phyloP scores from a whole-genome alignment of 306 rosid genomes.

The Calophaca sinica region DNA sequence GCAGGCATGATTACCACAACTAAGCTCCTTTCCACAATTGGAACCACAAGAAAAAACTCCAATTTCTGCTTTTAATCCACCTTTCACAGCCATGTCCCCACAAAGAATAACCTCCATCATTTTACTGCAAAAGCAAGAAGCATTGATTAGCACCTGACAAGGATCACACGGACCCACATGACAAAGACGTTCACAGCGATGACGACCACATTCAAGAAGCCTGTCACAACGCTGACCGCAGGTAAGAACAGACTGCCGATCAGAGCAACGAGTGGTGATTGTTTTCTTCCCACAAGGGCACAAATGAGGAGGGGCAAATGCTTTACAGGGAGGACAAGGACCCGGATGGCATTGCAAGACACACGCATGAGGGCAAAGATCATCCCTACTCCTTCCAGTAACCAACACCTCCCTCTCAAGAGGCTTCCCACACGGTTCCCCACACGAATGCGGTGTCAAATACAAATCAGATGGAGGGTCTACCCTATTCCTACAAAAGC shows the following conservation, averaged over 20 bases:
- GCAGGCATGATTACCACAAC: constrained; percentile 83
- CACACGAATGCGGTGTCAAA: constrained; percentile 94
- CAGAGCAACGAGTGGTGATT: constrained; percentile 86
- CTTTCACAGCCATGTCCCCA: constrained; percentile 80
- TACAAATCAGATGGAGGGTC: constrained; percentile 93
- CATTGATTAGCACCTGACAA: constrained; percentile 68
- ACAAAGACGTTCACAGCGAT: constrained; percentile 67
- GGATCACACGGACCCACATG: constrained; percentile 89
- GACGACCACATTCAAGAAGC: constrained; percentile 84
- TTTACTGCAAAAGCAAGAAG: constrained; percentile 83
- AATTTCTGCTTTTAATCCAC: constrained; percentile 66
- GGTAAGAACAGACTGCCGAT: constrained; percentile 74
- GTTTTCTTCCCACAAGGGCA: constrained; percentile 93
- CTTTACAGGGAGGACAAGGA: constrained; percentile 95
- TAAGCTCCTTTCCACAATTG: constrained; percentile 65
- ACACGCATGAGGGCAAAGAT: constrained; percentile 87
- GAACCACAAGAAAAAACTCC: constrained; percentile 82
- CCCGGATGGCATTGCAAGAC: constrained; percentile 99
- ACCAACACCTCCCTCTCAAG: constrained; percentile 67
- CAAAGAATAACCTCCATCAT: constrained; percentile 67
- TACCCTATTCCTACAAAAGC: constrained; percentile 89
- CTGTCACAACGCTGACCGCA: constrained; percentile 85
- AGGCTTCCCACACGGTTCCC: constrained; percentile 89
- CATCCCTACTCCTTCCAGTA: constrained; percentile 63
- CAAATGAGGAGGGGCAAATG: constrained; percentile 79